Base-by-base conservation (phyloP, 2,329 filamentous ascomycete species). In the Periconia sp. region DNA sequence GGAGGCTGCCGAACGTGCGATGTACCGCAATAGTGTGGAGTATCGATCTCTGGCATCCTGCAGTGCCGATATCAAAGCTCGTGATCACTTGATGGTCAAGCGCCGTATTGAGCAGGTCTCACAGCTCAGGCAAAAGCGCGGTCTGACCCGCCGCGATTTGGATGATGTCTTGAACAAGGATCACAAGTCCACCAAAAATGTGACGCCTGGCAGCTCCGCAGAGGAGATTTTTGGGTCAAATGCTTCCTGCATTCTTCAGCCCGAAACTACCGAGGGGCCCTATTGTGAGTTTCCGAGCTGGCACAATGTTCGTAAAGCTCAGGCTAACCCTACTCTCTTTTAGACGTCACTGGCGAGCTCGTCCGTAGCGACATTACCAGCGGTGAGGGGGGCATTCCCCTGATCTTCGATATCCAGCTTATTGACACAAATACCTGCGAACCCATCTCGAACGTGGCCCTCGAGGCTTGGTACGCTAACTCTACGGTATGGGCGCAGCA, bases 381-480 rank as follows among this genome's bases (percentile, higher is more conserved):
- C 33, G 65, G 68, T 11, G 68, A 80, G 56, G 44, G 49, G 4
- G 78, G 78, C 33, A 63, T 81, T 26, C 68, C 71, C 23, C 60
- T 79, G 31, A 69, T 70, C 7, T 59, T 79, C 21, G 77, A 79
- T 52, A 68, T 77, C 45, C 78, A 80, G 58, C 63, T 81, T 25
- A 69, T 80, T 32, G 76, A 81, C 44, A 70, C 76, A 18, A 63
- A 69, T 16, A 80, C 77, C 4, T 81, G 78, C 61, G 62, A 78
- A 52, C 72, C 75, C 5, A 65, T 79, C 1, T 61, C 71, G 2
- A 61, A 74, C 33, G 68, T 73, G 12, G 74, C 70, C 28, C 55
- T 80, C 10, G 78, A 81, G 46, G 74, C 79, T 47, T 81, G 78
- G 78, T 50, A 56, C 32, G 48, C 41, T 21, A 46, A 46, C 31